Evolutionary conservation across 495 filamentous ascomycete genomes (phyloP).

Genomic region (Aspergillus panamensis): DNA sequence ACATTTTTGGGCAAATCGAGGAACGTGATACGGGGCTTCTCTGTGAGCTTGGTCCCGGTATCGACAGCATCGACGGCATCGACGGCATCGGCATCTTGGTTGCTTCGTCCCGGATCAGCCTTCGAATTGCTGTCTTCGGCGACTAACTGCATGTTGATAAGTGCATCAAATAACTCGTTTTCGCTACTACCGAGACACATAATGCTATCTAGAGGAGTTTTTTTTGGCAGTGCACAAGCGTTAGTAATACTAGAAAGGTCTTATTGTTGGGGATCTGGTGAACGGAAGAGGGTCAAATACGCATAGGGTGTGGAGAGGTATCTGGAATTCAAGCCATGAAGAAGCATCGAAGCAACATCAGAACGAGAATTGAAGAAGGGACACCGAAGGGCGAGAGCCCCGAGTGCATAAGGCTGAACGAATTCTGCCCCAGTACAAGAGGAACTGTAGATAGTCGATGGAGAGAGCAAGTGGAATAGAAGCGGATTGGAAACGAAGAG

Average conservation of each 20-base stretch:
- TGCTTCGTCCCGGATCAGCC: neutral
- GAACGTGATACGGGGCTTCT: constrained; percentile 12
- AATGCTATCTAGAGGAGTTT: neutral
- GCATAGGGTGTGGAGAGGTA: neutral
- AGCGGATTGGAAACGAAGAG: neutral
- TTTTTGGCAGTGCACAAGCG: neutral
- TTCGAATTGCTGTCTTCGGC: neutral
- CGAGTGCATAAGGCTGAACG: neutral
- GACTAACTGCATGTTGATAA: neutral
- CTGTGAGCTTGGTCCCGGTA: neutral
- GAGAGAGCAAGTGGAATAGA: neutral
- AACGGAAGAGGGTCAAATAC: neutral
- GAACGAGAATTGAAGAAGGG: neutral
- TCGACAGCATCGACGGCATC: neutral
- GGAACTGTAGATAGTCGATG: neutral
- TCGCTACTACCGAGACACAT: neutral
- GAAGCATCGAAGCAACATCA: neutral
- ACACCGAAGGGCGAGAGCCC: neutral
- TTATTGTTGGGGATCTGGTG: neutral
- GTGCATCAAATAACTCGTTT: neutral
- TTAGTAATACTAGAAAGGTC: neutral
- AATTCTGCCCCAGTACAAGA: neutral
- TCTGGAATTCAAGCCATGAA: neutral
- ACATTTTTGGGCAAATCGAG: constrained; percentile 22
- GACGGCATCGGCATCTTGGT: neutral